A percentile compares a stretch with the other conserved stretches of the same genome.
Evolutionary conservation across 352 stramenopile genomes (phyloP).

Genomic region (Albugo laibachii): DNA sequence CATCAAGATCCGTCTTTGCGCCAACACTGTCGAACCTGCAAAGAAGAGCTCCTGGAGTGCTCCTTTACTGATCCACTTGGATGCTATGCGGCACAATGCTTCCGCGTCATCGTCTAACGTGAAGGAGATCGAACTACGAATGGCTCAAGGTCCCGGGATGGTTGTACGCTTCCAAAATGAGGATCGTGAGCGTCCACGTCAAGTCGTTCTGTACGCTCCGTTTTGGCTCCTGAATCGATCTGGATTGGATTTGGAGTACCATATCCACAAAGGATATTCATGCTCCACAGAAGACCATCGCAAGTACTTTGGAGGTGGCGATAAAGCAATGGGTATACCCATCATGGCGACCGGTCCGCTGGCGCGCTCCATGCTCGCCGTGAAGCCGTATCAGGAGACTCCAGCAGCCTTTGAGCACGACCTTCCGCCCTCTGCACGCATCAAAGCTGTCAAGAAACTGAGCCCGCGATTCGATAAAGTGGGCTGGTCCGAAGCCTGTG

Average conservation of each 20-base stretch:
- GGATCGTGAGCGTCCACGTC: slow-evolving; percentile 28
- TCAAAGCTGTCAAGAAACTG: slow-evolving; percentile 40
- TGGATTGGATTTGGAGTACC: slow-evolving; percentile 51
- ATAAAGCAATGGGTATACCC: slow-evolving; percentile 32
- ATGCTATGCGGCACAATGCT: slow-evolving; percentile 25
- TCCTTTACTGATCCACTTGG: slow-evolving; percentile 33
- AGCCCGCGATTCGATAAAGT: slow-evolving; percentile 48
- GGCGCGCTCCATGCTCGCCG: slow-evolving; percentile 39
- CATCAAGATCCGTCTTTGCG: slow-evolving; percentile 56
- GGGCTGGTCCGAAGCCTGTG: slow-evolving; percentile 42
- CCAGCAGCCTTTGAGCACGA: slow-evolving; percentile 27
- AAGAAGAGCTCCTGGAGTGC: slow-evolving; percentile 21
- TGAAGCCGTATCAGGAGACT: slow-evolving; percentile 56
- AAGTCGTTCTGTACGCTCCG: slow-evolving; percentile 40
- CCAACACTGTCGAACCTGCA: not conserved
- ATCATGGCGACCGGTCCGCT: slow-evolving; percentile 33
- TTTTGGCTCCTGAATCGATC: slow-evolving; percentile 78
- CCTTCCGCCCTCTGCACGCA: slow-evolving; percentile 11
- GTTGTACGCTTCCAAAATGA: slow-evolving; percentile 42
- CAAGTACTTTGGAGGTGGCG: slow-evolving; percentile 22
- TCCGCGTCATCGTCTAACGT: slow-evolving; percentile 3
- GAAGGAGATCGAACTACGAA: slow-evolving; percentile 34
- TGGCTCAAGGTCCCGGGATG: slow-evolving; percentile 38
- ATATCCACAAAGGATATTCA: slow-evolving; percentile 28
- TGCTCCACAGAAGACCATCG: slow-evolving; percentile 45